Evolutionary conservation across 2,329 filamentous ascomycete genomes (phyloP).

Genomic region (Diaporthe eres): DNA sequence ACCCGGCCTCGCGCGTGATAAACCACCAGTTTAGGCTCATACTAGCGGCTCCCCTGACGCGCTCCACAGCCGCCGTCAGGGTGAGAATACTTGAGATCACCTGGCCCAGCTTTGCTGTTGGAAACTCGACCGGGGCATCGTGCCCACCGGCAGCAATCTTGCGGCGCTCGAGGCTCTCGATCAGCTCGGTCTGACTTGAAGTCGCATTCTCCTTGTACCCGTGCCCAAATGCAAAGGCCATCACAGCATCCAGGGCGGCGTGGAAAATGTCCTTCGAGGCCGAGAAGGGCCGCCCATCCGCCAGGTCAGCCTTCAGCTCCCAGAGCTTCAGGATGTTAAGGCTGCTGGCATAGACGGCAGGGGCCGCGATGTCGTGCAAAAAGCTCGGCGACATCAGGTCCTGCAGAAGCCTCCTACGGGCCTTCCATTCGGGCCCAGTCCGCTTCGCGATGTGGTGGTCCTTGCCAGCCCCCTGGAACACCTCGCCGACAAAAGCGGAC

Average conservation of each 20-base stretch:
- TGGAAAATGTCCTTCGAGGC: constrained; percentile 51
- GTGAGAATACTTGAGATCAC: constrained; percentile 3
- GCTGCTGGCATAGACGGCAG: constrained; percentile 52
- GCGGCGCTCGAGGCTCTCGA: neutral
- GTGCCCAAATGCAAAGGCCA: constrained; percentile 51
- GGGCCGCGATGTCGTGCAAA: constrained; percentile 51
- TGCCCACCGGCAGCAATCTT: neutral
- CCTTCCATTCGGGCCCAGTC: constrained; percentile 50
- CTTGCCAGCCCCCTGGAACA: constrained; percentile 44
- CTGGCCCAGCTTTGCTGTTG: constrained; percentile 1
- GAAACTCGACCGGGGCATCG: constrained; percentile 4
- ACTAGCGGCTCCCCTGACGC: neutral
- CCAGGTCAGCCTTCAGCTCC: constrained; percentile 50
- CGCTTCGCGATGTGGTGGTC: constrained; percentile 53
- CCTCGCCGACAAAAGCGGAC: constrained; percentile 49
- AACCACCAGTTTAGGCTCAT: constrained; percentile 19
- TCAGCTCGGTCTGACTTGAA: neutral
- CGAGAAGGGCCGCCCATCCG: constrained; percentile 50
- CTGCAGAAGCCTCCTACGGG: constrained; percentile 51
- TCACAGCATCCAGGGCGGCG: constrained; percentile 53
- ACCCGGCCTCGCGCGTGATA: neutral
- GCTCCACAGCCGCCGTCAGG: neutral
- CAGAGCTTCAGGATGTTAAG: constrained; percentile 52
- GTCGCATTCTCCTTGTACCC: constrained; percentile 34
- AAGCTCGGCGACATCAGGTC: constrained; percentile 56